A percentile compares a stretch with the other conserved stretches of the same genome.
phyloP scores from a whole-genome alignment of 2,329 filamentous ascomycete genomes.

The Trichoderma pleuroti region DNA sequence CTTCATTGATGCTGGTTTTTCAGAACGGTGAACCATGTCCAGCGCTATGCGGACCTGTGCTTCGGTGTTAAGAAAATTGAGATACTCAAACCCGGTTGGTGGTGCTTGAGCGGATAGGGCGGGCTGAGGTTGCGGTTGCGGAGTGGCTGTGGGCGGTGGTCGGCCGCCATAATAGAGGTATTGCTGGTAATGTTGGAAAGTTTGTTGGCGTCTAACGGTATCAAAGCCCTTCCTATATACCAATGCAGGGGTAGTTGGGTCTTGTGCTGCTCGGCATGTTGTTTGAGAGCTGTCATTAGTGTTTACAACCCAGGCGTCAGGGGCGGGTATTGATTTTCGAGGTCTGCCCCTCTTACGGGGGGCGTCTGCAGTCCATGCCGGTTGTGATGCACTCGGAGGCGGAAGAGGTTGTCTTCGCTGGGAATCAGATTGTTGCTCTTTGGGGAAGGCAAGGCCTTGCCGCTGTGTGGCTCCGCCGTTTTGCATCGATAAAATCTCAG shows the following conservation, averaged over 20 bases:
- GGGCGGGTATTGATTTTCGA: slow-evolving; percentile 4
- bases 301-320: background rate
- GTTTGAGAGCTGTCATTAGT: background rate
- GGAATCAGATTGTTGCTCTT: background rate
- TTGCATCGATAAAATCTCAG: slow-evolving; percentile 21
- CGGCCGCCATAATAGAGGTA: slow-evolving; percentile 5
- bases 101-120: background rate
- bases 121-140: background rate
- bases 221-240: background rate
- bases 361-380: background rate
- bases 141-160: background rate
- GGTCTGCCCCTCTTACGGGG: slow-evolving; percentile 14
- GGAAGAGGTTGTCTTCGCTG: background rate
- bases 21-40: slow-evolving; percentile 50
- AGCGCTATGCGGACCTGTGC: slow-evolving; percentile 63
- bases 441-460: slow-evolving; percentile 1
- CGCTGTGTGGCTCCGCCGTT: slow-evolving; percentile 10
- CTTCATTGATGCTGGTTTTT: slow-evolving; percentile 5
- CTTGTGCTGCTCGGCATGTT: background rate
- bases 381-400: background rate
- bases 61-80: slow-evolving; percentile 38
- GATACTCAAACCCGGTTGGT: background rate
- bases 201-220: slow-evolving; percentile 2
- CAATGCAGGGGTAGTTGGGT: background rate
- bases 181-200: slow-evolving; percentile 12